phyloP scores from a whole-genome alignment of 2,329 filamentous ascomycete species.

The Ceratocystis cacaofunesta region DNA sequence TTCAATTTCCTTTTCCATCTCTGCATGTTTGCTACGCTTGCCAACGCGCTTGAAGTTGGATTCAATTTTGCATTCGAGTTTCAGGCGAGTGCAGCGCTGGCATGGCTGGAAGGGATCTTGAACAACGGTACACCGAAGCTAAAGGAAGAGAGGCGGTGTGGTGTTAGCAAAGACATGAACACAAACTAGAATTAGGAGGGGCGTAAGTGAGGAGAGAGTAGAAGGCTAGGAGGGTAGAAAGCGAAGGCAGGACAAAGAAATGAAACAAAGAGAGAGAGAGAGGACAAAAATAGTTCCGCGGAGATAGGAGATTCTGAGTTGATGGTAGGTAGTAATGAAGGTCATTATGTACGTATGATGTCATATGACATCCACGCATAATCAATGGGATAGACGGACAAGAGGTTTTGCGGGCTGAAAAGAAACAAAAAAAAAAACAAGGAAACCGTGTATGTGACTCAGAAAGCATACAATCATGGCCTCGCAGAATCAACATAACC shows the following conservation, averaged over 20 bases:
- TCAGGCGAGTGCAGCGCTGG: conserved; percentile 62
- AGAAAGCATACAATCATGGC: background rate
- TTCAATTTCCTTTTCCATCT: conserved; percentile 75
- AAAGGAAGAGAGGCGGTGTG: conserved; percentile 12
- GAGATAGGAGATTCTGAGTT: background rate
- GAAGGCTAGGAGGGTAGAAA: background rate
- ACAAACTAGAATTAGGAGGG: background rate
- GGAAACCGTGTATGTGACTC: conserved; percentile 16
- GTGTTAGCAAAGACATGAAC: background rate
- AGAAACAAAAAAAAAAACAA: background rate
- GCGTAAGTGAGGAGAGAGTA: too few species aligned
- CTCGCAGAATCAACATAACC: conserved; percentile 23
- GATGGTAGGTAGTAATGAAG: background rate
- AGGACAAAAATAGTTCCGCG: background rate
- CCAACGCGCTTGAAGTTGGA: conserved; percentile 75
- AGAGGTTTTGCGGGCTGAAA: too few species aligned
- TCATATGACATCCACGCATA: background rate
- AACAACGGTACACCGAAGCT: conserved; percentile 72
- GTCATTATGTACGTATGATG: background rate
- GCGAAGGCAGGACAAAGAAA: background rate
- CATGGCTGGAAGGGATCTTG: conserved; percentile 68
- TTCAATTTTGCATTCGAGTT: conserved; percentile 73
- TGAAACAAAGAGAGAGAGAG: background rate
- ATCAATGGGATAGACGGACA: too few species aligned
- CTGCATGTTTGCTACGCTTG: conserved; percentile 68